Base-by-base conservation (phyloP, 202 grass and related monocot genomes). In the Miscanthus sacchariflorus region DNA sequence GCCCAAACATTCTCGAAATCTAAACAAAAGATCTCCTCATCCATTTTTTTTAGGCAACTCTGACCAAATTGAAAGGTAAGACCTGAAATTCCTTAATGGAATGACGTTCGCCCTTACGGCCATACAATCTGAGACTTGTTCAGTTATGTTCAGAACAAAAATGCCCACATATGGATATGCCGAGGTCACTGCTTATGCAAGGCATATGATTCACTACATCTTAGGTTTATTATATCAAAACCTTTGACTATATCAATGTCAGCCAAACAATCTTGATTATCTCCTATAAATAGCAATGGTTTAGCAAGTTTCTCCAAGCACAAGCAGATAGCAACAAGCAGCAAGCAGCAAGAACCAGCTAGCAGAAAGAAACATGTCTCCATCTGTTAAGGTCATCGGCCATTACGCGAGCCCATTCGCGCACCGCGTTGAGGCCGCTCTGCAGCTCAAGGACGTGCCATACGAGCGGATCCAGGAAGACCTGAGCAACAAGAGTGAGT, bases 381-480 rank as follows among this genome's bases (percentile, higher is more conserved):
- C 61, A 0, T 4, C 61, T 12, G 68, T 83, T 2, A 82, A 24
- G 80, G 6, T 82, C 19, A 71, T 82, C 67, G 30, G 67, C 45
- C 15, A 19, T 1, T 79, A 50, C 35, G 76, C 43, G 27, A 94
- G 89, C 89, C 92, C 92, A 0, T 91, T 14, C 49, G 45, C 18
- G 19, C 86, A 91, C 76, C 89, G 89, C 9, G 87, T 80, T 14
- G 89, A 89, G 82, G 86, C 27, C 0, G 89, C 92, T 2, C 83
- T 91, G 30, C 6, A 49, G 21, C 79, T 93, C 9, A 93, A 89
- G 42, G 83, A 82, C 0, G 56, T 59, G 56, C 56, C 18, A 3
- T 59, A 59, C 6, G 56, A 59, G 56, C 19, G 9, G 18, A 59
- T 93, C 42, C 58, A 70, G 0, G 86, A 93, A 42, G 82, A 93